A percentile compares a stretch with the other conserved stretches of the same genome.
Conservation (phyloP, 75 land plant species). For the Ceratopteris richardii region DNA sequence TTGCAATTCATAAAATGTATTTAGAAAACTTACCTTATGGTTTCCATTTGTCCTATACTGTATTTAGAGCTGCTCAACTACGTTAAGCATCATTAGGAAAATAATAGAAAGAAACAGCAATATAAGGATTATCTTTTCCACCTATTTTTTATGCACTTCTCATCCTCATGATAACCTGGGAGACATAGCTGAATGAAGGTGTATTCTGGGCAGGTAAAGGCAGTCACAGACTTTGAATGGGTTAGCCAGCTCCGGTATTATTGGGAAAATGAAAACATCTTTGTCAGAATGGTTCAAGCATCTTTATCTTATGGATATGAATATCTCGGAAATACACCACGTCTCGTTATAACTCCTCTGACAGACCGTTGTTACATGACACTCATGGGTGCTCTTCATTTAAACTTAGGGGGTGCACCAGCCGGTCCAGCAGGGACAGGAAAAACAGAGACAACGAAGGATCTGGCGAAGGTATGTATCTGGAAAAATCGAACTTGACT, state of each 20-base stretch:
- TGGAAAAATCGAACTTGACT: slow-evolving; percentile 5
- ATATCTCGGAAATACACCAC: slow-evolving; percentile 33
- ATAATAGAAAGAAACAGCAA: too few relatives aligned
- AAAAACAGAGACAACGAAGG: slow-evolving; percentile 34
- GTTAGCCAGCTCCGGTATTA: slow-evolving; percentile 37
- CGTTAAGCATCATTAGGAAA: too few relatives aligned
- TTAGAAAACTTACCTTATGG: too few relatives aligned
- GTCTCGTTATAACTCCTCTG: slow-evolving; percentile 31
- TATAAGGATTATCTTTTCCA: too few relatives aligned
- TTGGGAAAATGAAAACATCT: slow-evolving; percentile 32
- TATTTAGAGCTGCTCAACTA: too few relatives aligned
- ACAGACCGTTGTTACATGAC: slow-evolving; percentile 40
- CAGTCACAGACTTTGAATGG: slow-evolving; percentile 39
- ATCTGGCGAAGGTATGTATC: slow-evolving; percentile 21
- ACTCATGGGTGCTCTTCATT: slow-evolving; percentile 32
- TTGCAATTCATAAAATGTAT: too few relatives aligned
- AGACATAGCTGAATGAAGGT: neutral
- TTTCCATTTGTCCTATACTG: too few relatives aligned
- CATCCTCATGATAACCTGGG: too few relatives aligned
- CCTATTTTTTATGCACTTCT: too few relatives aligned
- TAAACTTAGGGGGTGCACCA: slow-evolving; percentile 32
- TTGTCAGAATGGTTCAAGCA: slow-evolving; percentile 37
- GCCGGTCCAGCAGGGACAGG: slow-evolving; percentile 39
- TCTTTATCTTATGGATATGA: slow-evolving; percentile 36
- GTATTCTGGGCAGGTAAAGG: slow-evolving; percentile 13